Evolutionary conservation across 305 asterid species (phyloP).

Genomic region (Fraxinus angustifolia): DNA sequence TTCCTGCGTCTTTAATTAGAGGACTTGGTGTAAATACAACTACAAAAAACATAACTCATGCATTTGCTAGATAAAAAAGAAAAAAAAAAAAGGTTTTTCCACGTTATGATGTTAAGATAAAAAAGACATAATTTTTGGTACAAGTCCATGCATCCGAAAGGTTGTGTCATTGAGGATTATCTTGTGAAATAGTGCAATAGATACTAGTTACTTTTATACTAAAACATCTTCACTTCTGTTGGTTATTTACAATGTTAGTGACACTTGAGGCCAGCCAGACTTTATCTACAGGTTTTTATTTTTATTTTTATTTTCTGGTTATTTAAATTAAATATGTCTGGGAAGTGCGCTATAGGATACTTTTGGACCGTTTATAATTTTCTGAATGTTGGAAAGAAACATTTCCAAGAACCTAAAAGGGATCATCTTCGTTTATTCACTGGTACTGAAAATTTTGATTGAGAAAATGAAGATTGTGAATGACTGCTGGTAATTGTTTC

Average conservation of each 20-base stretch:
- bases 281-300: not conserved
- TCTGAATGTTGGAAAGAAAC: not conserved
- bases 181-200: not conserved
- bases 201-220: not conserved
- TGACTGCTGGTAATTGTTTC: constrained; percentile 2
- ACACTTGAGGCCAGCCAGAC: not conserved
- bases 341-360: not conserved
- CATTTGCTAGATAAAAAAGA: not conserved
- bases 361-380: not conserved
- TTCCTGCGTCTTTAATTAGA: constrained; percentile 13
- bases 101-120: constrained; percentile 1
- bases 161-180: constrained; percentile 10
- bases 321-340: not conserved
- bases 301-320: constrained; percentile 4
- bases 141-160: not conserved
- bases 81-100: not conserved
- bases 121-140: not conserved
- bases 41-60: constrained; percentile 1
- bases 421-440: constrained; percentile 12
- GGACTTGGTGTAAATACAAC: not conserved
- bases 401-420: not conserved
- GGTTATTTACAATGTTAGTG: not conserved
- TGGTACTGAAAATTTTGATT: not conserved
- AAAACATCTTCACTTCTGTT: not conserved
- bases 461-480: not conserved